A percentile compares a stretch with the other conserved stretches of the same genome.
Evolutionary conservation across 805 yeast species (phyloP).

Genomic region (Nadsonia fulvescens): DNA sequence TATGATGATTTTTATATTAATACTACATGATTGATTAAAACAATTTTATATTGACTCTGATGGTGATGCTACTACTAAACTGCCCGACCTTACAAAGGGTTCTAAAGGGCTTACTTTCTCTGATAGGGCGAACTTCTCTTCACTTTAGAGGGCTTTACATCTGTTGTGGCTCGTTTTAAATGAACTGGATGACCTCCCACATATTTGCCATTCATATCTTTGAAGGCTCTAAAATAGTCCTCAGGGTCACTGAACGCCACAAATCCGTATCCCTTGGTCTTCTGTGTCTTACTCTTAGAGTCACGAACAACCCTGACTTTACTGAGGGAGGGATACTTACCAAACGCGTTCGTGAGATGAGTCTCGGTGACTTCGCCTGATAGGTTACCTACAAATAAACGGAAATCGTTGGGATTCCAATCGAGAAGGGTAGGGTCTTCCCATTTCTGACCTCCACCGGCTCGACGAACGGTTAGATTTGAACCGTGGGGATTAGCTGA

Average conservation of each 20-base stretch:
- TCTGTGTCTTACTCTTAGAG: conserved; percentile 20
- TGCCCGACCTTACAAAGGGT: too few relatives aligned
- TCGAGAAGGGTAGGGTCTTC: conserved; percentile 29
- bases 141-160: conserved; percentile 7
- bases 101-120: too few relatives aligned
- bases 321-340: conserved; percentile 31
- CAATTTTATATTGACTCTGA: too few relatives aligned
- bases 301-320: conserved; percentile 46
- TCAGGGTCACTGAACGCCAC: conserved; percentile 47
- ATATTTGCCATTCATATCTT: conserved; percentile 60
- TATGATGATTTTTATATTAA: too few relatives aligned
- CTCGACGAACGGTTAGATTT: conserved; percentile 24
- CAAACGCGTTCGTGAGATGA: conserved; percentile 35
- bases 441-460: conserved; percentile 32
- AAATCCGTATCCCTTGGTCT: conserved; percentile 56
- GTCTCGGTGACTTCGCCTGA: conserved; percentile 50
- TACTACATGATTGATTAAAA: too few relatives aligned
- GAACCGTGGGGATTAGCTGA: conserved; percentile 1
- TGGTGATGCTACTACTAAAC: too few relatives aligned
- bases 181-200: conserved; percentile 60
- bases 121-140: too few relatives aligned
- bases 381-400: conserved; percentile 59
- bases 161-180: conserved; percentile 37
- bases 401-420: conserved; percentile 56
- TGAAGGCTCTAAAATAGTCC: conserved; percentile 54